These are phyloP conservation scores for Cryptococcus wingfieldii DNA, from an alignment of 1,284 basidiomycete species.

Conservation along the genomic window DNA sequence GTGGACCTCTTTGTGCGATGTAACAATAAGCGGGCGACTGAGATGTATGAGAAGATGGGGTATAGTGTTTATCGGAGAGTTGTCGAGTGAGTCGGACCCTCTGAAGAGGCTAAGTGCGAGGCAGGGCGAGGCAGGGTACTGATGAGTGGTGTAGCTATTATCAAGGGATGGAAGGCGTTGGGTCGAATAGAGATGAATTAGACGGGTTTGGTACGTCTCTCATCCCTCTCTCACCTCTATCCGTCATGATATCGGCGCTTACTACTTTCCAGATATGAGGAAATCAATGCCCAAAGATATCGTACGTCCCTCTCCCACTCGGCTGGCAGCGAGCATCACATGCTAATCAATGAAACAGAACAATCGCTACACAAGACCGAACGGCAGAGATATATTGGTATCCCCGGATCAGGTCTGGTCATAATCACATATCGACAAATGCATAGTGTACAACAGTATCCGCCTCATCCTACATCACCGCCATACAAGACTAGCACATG, in stretches of 20 bases:
- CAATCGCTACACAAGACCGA: constrained; percentile 37
- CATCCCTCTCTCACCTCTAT: background rate
- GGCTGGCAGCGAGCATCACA: background rate
- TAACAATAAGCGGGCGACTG: constrained; percentile 46
- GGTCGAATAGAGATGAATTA: constrained; percentile 42
- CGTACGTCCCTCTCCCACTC: constrained; percentile 13
- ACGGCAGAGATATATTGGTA: constrained; percentile 45
- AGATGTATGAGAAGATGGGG: constrained; percentile 49
- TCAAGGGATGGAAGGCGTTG: constrained; percentile 46
- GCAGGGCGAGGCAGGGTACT: background rate
- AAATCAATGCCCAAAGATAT: constrained; percentile 47
- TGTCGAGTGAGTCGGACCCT: constrained; percentile 43
- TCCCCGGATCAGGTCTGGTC: constrained; percentile 46
- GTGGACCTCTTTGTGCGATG: constrained; percentile 50
- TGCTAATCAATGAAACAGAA: constrained; percentile 17
- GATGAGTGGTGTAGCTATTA: constrained; percentile 37
- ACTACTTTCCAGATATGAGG: constrained; percentile 39
- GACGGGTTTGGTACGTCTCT: constrained; percentile 42
- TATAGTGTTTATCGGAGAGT: constrained; percentile 49
- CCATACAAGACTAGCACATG: no score
- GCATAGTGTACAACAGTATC: background rate
- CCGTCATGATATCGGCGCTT: background rate
- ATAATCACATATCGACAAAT: constrained; percentile 9
- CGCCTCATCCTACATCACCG: background rate
- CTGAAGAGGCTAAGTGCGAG: background rate